Evolutionary conservation across 2,329 filamentous ascomycete species (phyloP).

Genomic region (Arthrobotrys sinensis): DNA sequence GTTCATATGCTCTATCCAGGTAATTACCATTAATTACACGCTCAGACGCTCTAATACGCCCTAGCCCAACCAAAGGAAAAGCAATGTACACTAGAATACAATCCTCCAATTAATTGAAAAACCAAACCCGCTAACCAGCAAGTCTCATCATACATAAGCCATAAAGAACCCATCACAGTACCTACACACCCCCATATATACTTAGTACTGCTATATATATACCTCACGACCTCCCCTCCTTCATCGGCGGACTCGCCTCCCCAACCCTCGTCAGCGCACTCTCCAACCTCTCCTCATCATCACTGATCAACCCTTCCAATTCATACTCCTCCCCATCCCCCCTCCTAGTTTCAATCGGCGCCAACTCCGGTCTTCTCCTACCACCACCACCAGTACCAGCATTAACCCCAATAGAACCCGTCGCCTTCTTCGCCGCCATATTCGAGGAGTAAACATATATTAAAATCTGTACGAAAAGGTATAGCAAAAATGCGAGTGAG

Average conservation of each 20-base stretch:
- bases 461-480: conserved; percentile 74
- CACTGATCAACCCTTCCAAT: conserved; percentile 88
- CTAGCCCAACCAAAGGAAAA: not conserved
- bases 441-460: conserved; percentile 51
- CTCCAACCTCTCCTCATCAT: conserved; percentile 79
- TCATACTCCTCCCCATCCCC: conserved; percentile 93
- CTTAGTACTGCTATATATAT: not conserved
- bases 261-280: conserved; percentile 68
- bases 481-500: conserved; percentile 89
- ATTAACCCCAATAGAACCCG: conserved; percentile 69
- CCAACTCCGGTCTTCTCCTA: conserved; percentile 33
- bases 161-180: not conserved
- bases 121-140: conserved; percentile 12
- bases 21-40: not conserved
- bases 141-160: conserved; percentile 13
- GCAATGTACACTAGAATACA: conserved; percentile 11
- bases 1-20: not conserved
- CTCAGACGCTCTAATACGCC: conserved; percentile 3
- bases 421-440: conserved; percentile 63
- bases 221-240: not conserved
- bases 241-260: conserved; percentile 21
- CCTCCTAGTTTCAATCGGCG: conserved; percentile 68
- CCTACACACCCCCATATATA: not conserved
- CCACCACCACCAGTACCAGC: conserved; percentile 68
- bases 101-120: not conserved